Conservation (phyloP, 2,329 filamentous ascomycete genomes). For the Colletotrichum eleusines region DNA sequence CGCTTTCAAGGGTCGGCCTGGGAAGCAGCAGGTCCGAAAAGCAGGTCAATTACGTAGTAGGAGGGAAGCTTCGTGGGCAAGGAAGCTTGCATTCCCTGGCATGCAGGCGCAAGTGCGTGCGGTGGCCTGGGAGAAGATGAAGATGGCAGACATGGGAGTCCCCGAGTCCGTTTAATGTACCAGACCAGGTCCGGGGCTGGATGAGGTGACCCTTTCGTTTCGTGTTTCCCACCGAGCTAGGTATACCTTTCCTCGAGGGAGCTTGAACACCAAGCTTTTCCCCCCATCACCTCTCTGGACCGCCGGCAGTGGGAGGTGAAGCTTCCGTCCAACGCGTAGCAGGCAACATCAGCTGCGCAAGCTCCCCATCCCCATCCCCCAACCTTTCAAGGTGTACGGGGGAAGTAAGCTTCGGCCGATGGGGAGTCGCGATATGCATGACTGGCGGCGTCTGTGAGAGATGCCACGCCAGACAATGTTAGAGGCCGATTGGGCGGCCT, state of each 20-base stretch:
- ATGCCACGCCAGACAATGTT: conserved; percentile 27
- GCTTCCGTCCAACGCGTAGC: conserved; percentile 32
- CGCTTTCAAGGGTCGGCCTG: conserved; percentile 27
- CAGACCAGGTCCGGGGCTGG: conserved; percentile 39
- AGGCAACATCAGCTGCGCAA: conserved; percentile 24
- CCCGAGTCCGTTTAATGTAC: conserved; percentile 22
- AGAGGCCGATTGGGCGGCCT: conserved; percentile 35
- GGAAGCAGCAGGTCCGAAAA: conserved; percentile 7
- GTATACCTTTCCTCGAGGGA: conserved; percentile 14
- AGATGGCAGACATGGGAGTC: conserved; percentile 41
- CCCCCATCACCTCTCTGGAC: conserved; percentile 20
- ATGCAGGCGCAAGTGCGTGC: conserved; percentile 25
- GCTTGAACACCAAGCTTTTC: conserved; percentile 30
- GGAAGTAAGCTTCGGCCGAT: conserved; percentile 38
- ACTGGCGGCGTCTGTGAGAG: conserved; percentile 35
- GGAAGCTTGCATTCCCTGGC: conserved; percentile 33
- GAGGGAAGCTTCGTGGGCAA: conserved; percentile 28
- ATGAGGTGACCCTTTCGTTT: conserved; percentile 22
- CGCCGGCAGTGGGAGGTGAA: conserved; percentile 21
- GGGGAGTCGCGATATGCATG: conserved; percentile 37
- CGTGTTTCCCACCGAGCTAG: conserved; percentile 36
- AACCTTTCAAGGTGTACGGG: conserved; percentile 12
- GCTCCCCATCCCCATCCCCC: conserved; percentile 6
- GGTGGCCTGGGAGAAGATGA: conserved; percentile 26
- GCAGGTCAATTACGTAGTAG: conserved; percentile 12